These are phyloP conservation scores for Metschnikowia rubicola DNA, from an alignment of 805 yeast genomes.

Conservation along the genomic window DNA sequence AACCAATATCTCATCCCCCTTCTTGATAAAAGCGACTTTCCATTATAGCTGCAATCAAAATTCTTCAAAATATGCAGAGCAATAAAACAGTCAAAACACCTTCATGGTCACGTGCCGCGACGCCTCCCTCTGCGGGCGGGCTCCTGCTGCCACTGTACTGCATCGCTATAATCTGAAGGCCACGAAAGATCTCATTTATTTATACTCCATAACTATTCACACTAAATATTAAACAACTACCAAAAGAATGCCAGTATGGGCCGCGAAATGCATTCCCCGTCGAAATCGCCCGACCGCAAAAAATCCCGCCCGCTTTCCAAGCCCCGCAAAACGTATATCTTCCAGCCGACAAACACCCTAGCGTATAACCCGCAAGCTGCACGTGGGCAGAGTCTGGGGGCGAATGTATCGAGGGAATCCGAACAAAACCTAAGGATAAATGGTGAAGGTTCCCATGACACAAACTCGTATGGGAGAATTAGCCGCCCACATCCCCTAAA, in stretches of 20 bases:
- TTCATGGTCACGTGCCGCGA: no score
- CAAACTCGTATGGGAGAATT: background rate
- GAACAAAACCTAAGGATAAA: background rate
- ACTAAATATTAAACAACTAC: no score
- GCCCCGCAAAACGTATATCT: slow-evolving; percentile 31
- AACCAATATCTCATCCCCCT: no score
- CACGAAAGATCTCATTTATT: no score
- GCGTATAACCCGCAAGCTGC: slow-evolving; percentile 14
- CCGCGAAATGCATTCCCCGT: background rate
- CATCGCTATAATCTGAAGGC: no score
- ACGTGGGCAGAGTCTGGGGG: background rate
- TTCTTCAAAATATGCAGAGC: no score
- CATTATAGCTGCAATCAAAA: no score
- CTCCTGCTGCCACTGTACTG: no score
- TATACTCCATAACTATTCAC: no score
- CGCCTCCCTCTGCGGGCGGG: no score
- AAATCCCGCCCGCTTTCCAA: slow-evolving; percentile 10
- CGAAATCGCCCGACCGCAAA: slow-evolving; percentile 13
- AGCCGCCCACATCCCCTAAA: background rate
- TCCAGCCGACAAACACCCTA: slow-evolving; percentile 33
- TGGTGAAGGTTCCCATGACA: background rate
- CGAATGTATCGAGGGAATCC: background rate
- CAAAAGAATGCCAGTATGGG: slow-evolving; percentile 1
- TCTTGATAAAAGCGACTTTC: no score
- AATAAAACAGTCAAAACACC: no score